These are phyloP conservation scores for Talaromyces atroroseus DNA, from an alignment of 2,329 filamentous ascomycete genomes.

Conservation along the genomic window DNA sequence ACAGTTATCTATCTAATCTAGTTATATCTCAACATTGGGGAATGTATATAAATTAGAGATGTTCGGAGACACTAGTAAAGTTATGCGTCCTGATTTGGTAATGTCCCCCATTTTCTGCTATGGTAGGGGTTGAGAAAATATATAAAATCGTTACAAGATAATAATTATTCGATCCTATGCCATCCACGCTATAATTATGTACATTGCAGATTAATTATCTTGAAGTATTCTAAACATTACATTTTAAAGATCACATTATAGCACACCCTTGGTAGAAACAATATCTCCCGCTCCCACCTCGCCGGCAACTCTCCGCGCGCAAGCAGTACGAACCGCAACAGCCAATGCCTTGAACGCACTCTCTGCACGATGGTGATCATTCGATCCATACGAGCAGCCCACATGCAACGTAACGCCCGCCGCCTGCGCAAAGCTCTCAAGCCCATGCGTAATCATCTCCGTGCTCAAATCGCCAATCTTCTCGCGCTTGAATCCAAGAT, in stretches of 20 bases:
- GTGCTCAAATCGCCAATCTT: slow-evolving; percentile 88
- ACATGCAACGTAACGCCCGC: slow-evolving; percentile 92
- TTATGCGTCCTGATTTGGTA: too few species aligned
- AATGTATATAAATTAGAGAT: too few species aligned
- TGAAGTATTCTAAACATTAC: too few species aligned
- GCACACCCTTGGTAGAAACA: slow-evolving; percentile 90
- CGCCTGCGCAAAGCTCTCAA: slow-evolving; percentile 89
- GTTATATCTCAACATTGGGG: too few species aligned
- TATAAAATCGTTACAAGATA: too few species aligned
- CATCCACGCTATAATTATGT: not conserved
- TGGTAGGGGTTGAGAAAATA: too few species aligned
- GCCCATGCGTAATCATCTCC: slow-evolving; percentile 95
- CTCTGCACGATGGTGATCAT: slow-evolving; percentile 95
- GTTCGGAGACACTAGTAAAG: too few species aligned
- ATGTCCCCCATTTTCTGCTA: too few species aligned
- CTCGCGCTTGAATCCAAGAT: slow-evolving; percentile 80
- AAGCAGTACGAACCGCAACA: slow-evolving; percentile 75
- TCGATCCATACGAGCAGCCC: slow-evolving; percentile 81
- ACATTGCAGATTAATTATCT: not conserved
- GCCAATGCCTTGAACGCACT: slow-evolving; percentile 96
- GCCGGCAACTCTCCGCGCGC: slow-evolving; percentile 63
- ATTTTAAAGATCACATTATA: not conserved
- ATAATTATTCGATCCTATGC: not conserved
- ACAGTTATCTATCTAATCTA: too few species aligned
- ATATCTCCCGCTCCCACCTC: slow-evolving; percentile 86